phyloP scores from a whole-genome alignment of 1,284 basidiomycete species.

The Sporisorium graminicola region DNA sequence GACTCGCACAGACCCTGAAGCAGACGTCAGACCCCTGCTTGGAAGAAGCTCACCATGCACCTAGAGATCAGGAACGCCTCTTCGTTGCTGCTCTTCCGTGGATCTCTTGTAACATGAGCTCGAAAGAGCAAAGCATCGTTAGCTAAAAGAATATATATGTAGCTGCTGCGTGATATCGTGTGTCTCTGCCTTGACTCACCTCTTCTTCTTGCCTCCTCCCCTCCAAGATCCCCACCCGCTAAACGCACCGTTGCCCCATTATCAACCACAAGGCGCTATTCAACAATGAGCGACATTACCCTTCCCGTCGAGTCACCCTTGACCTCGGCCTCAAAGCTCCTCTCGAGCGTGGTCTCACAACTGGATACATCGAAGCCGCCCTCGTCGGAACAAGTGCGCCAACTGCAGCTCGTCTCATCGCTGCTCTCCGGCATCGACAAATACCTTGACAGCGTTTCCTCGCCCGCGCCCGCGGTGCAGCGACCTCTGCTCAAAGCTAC shows the following conservation, averaged over 20 bases:
- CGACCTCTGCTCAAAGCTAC: constrained; percentile 49
- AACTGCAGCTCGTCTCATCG: constrained; percentile 35
- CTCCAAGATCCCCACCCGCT: neutral
- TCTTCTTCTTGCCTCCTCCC: neutral
- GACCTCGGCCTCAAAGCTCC: constrained; percentile 38
- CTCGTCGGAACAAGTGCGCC: constrained; percentile 18
- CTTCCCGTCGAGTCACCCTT: constrained; percentile 50
- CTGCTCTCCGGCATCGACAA: constrained; percentile 49
- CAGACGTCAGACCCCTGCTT: neutral
- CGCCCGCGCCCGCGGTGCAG: constrained; percentile 36
- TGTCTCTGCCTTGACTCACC: neutral
- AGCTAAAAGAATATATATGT: neutral
- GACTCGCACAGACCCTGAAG: constrained; percentile 8
- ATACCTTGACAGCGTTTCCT: constrained; percentile 51
- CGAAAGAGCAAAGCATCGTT: neutral
- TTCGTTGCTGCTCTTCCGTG: too few relatives aligned
- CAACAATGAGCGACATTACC: constrained; percentile 33
- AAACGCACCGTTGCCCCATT: neutral
- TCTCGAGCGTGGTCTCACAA: constrained; percentile 22
- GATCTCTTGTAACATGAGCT: too few relatives aligned
- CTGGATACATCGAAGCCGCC: constrained; percentile 16
- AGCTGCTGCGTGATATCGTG: neutral
- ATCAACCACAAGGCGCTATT: neutral
- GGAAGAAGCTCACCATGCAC: constrained; percentile 11
- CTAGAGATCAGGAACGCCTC: constrained; percentile 20